These are phyloP conservation scores for Claviceps humidiphila DNA, from an alignment of 2,329 filamentous ascomycete species.

Conservation along the genomic window DNA sequence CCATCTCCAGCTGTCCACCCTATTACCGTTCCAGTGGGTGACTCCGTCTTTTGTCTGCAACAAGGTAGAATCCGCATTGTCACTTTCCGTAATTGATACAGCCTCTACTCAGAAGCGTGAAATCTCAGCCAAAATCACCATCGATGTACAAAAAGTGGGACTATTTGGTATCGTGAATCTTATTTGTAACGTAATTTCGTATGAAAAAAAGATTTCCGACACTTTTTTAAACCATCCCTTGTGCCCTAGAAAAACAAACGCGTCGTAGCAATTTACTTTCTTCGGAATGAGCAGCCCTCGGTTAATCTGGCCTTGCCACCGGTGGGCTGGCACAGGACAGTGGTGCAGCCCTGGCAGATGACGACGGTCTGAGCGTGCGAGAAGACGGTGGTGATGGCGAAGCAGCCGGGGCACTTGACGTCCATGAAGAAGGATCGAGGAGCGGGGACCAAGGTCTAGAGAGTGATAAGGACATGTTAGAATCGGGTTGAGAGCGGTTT, in stretches of 20 bases:
- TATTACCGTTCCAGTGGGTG: conserved; percentile 51
- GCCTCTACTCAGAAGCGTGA: no score
- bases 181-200: no score
- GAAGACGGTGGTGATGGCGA: conserved; percentile 99
- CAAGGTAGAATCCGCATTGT: conserved; percentile 9
- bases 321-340: conserved; percentile 98
- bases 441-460: conserved; percentile 78
- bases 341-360: conserved; percentile 99
- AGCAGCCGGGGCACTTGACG: conserved; percentile 99
- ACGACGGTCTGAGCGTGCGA: conserved; percentile 99
- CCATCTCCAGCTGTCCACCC: conserved; percentile 45
- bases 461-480: neutral
- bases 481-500: neutral
- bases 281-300: conserved; percentile 99
- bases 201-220: no score
- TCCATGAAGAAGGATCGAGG: conserved; percentile 99
- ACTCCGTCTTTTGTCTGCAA: conserved; percentile 62
- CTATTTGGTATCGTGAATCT: no score
- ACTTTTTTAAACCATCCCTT: no score
- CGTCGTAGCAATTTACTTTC: conserved; percentile 68
- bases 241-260: conserved; percentile 28
- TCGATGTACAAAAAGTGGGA: no score
- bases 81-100: no score
- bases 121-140: no score
- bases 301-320: conserved; percentile 98